phyloP scores from a whole-genome alignment of 1,139 yeast species.

The Diutina ranongensis region DNA sequence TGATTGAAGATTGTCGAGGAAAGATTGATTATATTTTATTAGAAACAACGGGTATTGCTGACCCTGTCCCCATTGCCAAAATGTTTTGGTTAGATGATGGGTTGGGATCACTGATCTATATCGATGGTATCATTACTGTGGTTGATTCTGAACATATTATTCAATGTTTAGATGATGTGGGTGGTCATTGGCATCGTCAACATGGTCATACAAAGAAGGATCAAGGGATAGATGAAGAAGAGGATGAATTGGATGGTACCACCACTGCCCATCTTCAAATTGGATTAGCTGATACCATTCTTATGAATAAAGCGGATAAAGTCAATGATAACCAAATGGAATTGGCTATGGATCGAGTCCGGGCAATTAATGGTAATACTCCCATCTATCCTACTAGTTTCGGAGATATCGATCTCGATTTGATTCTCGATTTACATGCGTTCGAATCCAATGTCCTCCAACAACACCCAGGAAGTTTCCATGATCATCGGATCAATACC shows the following conservation, averaged over 20 bases:
- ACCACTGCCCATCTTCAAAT: slow-evolving; percentile 87
- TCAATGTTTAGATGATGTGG: slow-evolving; percentile 57
- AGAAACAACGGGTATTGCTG: slow-evolving; percentile 98
- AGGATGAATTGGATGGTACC: slow-evolving; percentile 30
- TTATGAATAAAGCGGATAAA: slow-evolving; percentile 68
- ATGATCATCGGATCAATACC: slow-evolving; percentile 52
- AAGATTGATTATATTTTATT: slow-evolving; percentile 78
- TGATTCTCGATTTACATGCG: slow-evolving; percentile 70
- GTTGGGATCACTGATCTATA: slow-evolving; percentile 66
- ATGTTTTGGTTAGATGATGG: slow-evolving; percentile 98
- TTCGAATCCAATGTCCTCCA: slow-evolving; percentile 34
- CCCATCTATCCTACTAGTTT: slow-evolving; percentile 57
- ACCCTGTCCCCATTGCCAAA: slow-evolving; percentile 91
- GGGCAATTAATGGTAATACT: slow-evolving; percentile 54
- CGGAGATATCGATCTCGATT: slow-evolving; percentile 53
- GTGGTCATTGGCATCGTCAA: slow-evolving; percentile 51
- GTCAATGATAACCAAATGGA: slow-evolving; percentile 14
- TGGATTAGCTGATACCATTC: slow-evolving; percentile 75
- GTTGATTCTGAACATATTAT: slow-evolving; percentile 66
- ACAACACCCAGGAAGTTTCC: slow-evolving; percentile 14
- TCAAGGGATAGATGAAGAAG: slow-evolving; percentile 20
- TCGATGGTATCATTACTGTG: slow-evolving; percentile 92
- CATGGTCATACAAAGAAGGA: slow-evolving; percentile 17
- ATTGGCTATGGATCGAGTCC: slow-evolving; percentile 26
- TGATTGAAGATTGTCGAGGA: slow-evolving; percentile 61